phyloP scores from a whole-genome alignment of 371 early-diverging fungal species.

The Spraguea lophii region DNA sequence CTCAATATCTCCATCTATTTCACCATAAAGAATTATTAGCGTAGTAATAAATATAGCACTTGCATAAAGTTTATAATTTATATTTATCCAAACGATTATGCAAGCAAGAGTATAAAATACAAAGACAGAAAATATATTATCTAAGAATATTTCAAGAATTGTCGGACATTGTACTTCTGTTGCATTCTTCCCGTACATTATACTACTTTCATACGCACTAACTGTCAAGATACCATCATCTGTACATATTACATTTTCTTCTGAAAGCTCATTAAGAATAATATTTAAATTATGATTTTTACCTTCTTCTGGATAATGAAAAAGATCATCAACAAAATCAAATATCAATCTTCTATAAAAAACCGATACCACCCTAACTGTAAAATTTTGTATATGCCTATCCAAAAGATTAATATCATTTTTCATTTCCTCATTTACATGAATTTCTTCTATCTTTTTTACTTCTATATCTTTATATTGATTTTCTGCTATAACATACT shows the following conservation, averaged over 20 bases:
- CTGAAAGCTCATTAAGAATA: too few relatives aligned
- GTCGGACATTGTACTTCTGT: constrained; percentile 1
- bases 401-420: neutral
- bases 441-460: constrained; percentile 1
- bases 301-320: constrained; percentile 4
- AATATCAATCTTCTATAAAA: constrained; percentile 8
- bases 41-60: constrained; percentile 25
- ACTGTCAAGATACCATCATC: neutral
- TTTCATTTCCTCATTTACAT: too few relatives aligned
- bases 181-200: constrained; percentile 39
- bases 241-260: too few relatives aligned
- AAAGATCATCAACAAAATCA: constrained; percentile 5
- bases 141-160: constrained; percentile 12
- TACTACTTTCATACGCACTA: constrained; percentile 13
- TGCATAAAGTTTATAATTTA: constrained; percentile 35
- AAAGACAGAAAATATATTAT: constrained; percentile 5
- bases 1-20: constrained; percentile 14
- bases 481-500: constrained; percentile 9
- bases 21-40: constrained; percentile 18
- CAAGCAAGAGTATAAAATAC: constrained; percentile 31
- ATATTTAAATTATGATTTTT: too few relatives aligned
- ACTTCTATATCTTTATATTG: constrained; percentile 9
- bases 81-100: constrained; percentile 24
- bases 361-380: constrained; percentile 4
- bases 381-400: constrained; percentile 3